Percentiles rank a stretch among this genome's conserved stretches.
Conservation (phyloP, 2,329 filamentous ascomycete species). For the Ceratocystis cacaofunesta region DNA sequence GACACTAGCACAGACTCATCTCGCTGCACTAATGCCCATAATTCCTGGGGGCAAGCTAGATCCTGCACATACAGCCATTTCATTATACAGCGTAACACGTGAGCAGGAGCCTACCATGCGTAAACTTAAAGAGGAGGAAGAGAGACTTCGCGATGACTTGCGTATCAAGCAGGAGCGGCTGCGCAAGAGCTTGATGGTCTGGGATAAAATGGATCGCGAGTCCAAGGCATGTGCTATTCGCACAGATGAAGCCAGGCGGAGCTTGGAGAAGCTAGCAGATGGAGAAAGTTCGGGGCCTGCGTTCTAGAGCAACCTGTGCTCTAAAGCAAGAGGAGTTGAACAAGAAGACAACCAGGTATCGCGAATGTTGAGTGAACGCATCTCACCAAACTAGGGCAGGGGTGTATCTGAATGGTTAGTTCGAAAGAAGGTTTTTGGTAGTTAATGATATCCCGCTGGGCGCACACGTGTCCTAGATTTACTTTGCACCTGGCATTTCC, state of each 20-base stretch:
- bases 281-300: constrained; percentile 41
- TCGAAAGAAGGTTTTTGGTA: neutral
- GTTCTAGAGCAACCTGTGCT: constrained; percentile 27
- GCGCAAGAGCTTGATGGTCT: constrained; percentile 36
- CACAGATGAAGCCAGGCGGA: constrained; percentile 41
- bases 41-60: constrained; percentile 42
- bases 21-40: constrained; percentile 36
- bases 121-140: constrained; percentile 43
- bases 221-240: constrained; percentile 38
- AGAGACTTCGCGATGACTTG: constrained; percentile 39
- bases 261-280: constrained; percentile 37
- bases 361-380: neutral
- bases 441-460: constrained; percentile 13
- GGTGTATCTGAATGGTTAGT: neutral
- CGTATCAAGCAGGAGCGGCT: constrained; percentile 39
- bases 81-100: constrained; percentile 33
- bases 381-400: neutral
- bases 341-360: neutral
- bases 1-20: constrained; percentile 37
- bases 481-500: neutral
- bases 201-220: constrained; percentile 42
- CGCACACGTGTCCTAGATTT: neutral
- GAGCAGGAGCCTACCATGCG: constrained; percentile 40
- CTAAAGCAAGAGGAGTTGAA: neutral
- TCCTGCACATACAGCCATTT: constrained; percentile 30